Evolutionary conservation across 177 flowering plant species (phyloP).

Genomic region (Tripterygium wilfordii): DNA sequence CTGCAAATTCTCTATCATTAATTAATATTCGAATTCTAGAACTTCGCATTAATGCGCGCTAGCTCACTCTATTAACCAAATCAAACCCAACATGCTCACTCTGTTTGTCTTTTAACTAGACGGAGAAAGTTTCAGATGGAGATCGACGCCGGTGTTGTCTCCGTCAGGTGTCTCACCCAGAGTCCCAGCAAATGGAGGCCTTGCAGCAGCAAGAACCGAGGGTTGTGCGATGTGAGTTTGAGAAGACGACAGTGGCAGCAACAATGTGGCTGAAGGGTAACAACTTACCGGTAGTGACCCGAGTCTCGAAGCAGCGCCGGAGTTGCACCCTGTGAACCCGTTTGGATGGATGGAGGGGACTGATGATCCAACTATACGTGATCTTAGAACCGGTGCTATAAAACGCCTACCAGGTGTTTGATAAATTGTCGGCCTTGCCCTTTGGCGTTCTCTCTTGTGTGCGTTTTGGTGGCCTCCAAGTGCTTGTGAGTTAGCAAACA

Average conservation of each 20-base stretch:
- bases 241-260: conserved; percentile 2
- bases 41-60: too few relatives aligned
- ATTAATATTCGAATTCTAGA: too few relatives aligned
- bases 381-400: conserved; percentile 19
- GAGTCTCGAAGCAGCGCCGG: background rate
- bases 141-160: conserved; percentile 15
- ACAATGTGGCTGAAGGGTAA: background rate
- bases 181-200: background rate
- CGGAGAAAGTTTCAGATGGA: conserved; percentile 18
- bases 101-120: conserved; percentile 7
- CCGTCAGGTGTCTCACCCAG: background rate
- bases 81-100: too few relatives aligned
- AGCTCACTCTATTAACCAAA: too few relatives aligned
- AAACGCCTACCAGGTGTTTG: too few relatives aligned
- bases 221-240: conserved; percentile 6
- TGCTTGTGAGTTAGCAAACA: conserved; percentile 28
- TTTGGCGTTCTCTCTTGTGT: conserved; percentile 30
- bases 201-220: background rate
- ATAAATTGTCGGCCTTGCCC: conserved; percentile 33
- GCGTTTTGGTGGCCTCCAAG: conserved; percentile 35
- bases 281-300: background rate
- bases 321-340: conserved; percentile 6
- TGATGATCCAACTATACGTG: conserved; percentile 21
- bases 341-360: background rate
- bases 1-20: too few relatives aligned